Conservation (phyloP, 192 early-diverging fungal genomes). For the Cetraspora pellucida region DNA sequence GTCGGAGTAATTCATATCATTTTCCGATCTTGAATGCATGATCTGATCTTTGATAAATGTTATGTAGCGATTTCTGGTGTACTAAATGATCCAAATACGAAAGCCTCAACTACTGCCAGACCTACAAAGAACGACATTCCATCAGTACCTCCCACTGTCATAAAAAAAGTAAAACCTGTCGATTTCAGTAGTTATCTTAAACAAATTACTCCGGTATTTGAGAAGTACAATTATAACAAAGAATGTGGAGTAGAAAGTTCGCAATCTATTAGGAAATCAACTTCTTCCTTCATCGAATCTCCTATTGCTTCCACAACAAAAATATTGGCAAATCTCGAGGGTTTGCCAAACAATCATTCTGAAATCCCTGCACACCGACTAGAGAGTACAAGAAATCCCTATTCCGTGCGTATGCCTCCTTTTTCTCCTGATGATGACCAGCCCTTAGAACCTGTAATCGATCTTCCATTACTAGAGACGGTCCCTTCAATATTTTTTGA, state of each 20-base stretch:
- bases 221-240: conserved; percentile 47
- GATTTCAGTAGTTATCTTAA: no score
- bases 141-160: no score
- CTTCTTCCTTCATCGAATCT: conserved; percentile 48
- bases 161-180: no score
- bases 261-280: conserved; percentile 40
- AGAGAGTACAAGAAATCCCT: conserved; percentile 54
- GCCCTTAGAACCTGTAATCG: conserved; percentile 43
- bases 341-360: conserved; percentile 38
- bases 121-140: conserved; percentile 38
- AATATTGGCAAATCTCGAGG: conserved; percentile 34
- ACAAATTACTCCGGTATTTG: no score
- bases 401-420: conserved; percentile 46
- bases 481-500: conserved; percentile 91
- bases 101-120: conserved; percentile 47
- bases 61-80: conserved; percentile 60
- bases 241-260: conserved; percentile 34
- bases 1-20: conserved; percentile 39
- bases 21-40: conserved; percentile 27
- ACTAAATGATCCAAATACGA: conserved; percentile 67
- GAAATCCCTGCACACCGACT: conserved; percentile 53
- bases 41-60: neutral
- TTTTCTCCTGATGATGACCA: conserved; percentile 45
- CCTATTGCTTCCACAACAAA: conserved; percentile 53
- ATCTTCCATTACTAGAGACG: conserved; percentile 74